Percentiles rank a stretch among this genome's conserved stretches.
Conservation (phyloP, 768 basidiomycete species). For the Xerocomus spinulosus region DNA sequence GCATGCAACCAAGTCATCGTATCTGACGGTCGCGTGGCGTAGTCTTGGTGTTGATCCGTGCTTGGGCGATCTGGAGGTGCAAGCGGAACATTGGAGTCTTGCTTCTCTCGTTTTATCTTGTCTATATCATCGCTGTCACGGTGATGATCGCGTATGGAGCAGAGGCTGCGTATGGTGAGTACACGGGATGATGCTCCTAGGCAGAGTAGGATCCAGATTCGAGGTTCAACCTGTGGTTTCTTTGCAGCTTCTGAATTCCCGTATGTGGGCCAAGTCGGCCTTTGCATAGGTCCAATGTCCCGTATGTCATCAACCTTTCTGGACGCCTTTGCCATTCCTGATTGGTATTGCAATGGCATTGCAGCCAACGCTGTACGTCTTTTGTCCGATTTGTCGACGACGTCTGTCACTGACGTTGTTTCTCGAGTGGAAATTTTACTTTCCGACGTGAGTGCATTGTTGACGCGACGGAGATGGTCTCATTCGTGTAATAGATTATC, state of each 20-base stretch:
- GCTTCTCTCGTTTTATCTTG: background rate
- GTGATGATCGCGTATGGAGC: background rate
- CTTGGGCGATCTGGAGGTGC: background rate
- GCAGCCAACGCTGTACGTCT: background rate
- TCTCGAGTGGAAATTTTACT: background rate
- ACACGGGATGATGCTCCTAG: too few species aligned
- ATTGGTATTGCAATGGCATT: background rate
- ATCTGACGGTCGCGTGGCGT: background rate
- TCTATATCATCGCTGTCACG: background rate
- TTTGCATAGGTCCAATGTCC: background rate
- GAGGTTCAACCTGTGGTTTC: too few species aligned
- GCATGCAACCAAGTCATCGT: too few species aligned
- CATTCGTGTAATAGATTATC: background rate
- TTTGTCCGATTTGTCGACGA: background rate
- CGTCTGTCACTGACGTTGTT: background rate
- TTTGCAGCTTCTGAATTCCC: background rate
- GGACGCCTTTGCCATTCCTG: background rate
- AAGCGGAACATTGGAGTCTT: background rate
- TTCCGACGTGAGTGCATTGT: background rate
- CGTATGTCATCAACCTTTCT: conserved; percentile 1
- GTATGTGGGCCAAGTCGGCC: background rate
- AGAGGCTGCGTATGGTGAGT: background rate
- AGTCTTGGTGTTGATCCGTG: background rate
- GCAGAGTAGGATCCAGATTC: too few species aligned
- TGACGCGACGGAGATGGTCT: background rate